Conservation (phyloP, 768 basidiomycete species). For the Boletus sp. region DNA sequence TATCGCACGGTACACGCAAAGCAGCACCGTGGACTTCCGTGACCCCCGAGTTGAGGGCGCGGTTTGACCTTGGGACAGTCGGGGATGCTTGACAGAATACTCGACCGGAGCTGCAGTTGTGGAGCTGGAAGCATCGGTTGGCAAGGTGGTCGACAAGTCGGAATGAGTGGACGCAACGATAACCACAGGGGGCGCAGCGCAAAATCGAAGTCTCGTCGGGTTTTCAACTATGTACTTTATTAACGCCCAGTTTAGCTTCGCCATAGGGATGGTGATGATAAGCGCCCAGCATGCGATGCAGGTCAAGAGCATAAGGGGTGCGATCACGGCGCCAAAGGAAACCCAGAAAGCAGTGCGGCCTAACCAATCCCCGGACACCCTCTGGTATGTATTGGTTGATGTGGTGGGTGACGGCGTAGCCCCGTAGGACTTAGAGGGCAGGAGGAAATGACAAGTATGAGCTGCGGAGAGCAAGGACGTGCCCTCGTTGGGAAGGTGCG, state of each 20-base stretch:
- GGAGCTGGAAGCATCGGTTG: slow-evolving; percentile 4
- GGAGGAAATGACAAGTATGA: slow-evolving; percentile 32
- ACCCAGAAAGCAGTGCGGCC: slow-evolving; percentile 84
- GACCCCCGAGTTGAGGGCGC: slow-evolving; percentile 72
- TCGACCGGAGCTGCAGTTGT: slow-evolving; percentile 34
- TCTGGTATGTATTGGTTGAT: slow-evolving; percentile 17
- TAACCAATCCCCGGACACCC: slow-evolving; percentile 45
- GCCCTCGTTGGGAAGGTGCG: slow-evolving; percentile 39
- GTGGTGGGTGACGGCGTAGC: slow-evolving; percentile 41
- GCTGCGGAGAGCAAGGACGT: slow-evolving; percentile 42
- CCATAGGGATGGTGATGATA: slow-evolving; percentile 97
- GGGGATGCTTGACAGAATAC: slow-evolving; percentile 66
- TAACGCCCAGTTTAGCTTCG: slow-evolving; percentile 93
- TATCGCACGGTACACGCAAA: slow-evolving; percentile 91
- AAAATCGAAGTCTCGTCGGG: slow-evolving; percentile 88
- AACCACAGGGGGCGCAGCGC: slow-evolving; percentile 75
- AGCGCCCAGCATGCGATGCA: slow-evolving; percentile 94
- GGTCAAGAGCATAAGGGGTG: slow-evolving; percentile 83
- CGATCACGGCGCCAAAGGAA: slow-evolving; percentile 69
- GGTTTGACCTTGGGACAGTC: slow-evolving; percentile 81
- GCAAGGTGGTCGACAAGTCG: slow-evolving; percentile 14
- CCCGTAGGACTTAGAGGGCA: slow-evolving; percentile 66
- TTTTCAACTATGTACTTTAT: slow-evolving; percentile 75
- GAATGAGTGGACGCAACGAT: slow-evolving; percentile 37
- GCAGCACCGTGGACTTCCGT: slow-evolving; percentile 81